Base-by-base conservation (phyloP, 2,329 filamentous ascomycete genomes). In the Blastomyces gilchristii region DNA sequence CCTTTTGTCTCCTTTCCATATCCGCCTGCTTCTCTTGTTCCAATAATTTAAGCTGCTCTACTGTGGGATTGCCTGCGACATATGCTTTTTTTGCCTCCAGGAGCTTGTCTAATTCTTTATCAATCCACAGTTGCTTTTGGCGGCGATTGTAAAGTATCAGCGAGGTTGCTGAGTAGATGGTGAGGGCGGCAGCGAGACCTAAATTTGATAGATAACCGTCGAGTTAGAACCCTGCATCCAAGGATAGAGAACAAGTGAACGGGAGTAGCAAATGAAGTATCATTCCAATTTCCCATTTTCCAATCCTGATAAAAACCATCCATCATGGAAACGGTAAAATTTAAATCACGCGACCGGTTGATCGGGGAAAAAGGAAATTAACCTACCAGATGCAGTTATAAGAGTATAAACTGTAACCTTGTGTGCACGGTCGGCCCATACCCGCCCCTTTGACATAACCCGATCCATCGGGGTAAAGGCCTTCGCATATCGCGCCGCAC, bases 121-220 rank as follows among this genome's bases (percentile, higher is more conserved):
- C 81, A 66, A 85, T 80, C 79, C 81, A 89, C 66, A 87, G 83
- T 47, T 79, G 79, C 63, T 82, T 79, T 77, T 87, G 85, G 64
- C 82, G 80, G 62, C 86, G 82, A 73, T 88, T 89, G 76, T 88
- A 85, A 64, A 87, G 74, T 63, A 88, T 80, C 79, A 89, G 83
- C 69, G 87, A 86, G 64, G 83, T 80, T 67, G 87, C 80, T 11
- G 86, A 85, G 72, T 87, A 87, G 49, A 83, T 79, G 47, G 85
- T 85, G 54, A 87, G 81, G 52, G 82, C 81, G 68, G 80, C 83
- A 60, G 82, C 80, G 65, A 87, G 76, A 64, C 85, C 85, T 83
- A 71, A 54, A 41, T 39, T 60, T 3, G n/a, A 58, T 2, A n/a
- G 43, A 16, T 12, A 45, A 16, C 8, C 49, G 14, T 54, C 54